Evolutionary conservation across 495 filamentous ascomycete species (phyloP).

Genomic region (Penicillium canescens): DNA sequence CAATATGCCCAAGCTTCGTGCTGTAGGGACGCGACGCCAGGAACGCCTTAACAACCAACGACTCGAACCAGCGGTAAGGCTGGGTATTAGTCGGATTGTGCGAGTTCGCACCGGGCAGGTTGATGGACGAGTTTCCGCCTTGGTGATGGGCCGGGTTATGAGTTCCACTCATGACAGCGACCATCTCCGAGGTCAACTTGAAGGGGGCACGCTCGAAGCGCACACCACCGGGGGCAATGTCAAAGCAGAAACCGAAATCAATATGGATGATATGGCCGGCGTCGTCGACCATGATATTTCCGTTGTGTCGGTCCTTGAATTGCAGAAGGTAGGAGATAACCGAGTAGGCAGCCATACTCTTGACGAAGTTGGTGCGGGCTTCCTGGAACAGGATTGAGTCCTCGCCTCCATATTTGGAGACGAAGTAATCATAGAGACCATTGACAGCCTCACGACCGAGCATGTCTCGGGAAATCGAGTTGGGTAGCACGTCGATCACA

Average conservation of each 20-base stretch:
- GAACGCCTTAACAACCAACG: slow-evolving; percentile 93
- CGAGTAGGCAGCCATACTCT: slow-evolving; percentile 99
- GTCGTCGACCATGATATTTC: slow-evolving; percentile 99
- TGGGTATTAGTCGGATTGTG: slow-evolving; percentile 68
- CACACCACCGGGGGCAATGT: slow-evolving; percentile 95
- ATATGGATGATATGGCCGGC: slow-evolving; percentile 97
- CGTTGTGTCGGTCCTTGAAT: slow-evolving; percentile 99
- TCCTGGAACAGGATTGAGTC: slow-evolving; percentile 93
- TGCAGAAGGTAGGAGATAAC: slow-evolving; percentile 95
- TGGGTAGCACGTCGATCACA: slow-evolving; percentile 96
- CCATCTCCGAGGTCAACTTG: slow-evolving; percentile 96
- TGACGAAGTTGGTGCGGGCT: slow-evolving; percentile 95
- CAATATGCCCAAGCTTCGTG: slow-evolving; percentile 84
- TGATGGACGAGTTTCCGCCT: slow-evolving; percentile 26
- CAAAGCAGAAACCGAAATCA: slow-evolving; percentile 99
- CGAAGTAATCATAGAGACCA: slow-evolving; percentile 95
- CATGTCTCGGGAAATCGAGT: slow-evolving; percentile 98
- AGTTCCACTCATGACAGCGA: slow-evolving; percentile 93
- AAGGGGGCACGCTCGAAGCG: slow-evolving; percentile 97
- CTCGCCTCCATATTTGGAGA: slow-evolving; percentile 94
- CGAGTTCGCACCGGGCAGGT: slow-evolving; percentile 35
- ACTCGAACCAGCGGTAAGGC: slow-evolving; percentile 93
- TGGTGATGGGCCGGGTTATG: slow-evolving; percentile 40
- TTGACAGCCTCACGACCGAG: slow-evolving; percentile 96
- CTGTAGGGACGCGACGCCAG: slow-evolving; percentile 84